These are phyloP conservation scores for Pestalotiopsis sp. DNA, from an alignment of 2,329 filamentous ascomycete species.

Conservation along the genomic window DNA sequence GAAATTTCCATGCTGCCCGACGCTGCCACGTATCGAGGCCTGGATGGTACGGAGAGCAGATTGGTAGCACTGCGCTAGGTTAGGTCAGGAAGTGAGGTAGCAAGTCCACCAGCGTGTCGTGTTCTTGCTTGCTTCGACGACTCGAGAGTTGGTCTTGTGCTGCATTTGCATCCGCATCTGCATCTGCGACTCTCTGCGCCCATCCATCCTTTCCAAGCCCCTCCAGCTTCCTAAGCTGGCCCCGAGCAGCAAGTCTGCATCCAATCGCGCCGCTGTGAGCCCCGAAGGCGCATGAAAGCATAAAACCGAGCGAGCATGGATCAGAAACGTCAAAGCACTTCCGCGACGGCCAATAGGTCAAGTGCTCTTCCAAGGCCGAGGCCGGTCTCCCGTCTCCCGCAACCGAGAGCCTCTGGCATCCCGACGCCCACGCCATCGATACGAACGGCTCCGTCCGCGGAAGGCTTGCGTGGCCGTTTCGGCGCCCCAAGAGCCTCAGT, in stretches of 20 bases:
- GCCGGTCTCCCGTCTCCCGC: slow-evolving; percentile 32
- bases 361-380: slow-evolving; percentile 31
- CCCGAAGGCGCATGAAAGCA: not conserved
- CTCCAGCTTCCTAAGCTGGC: not conserved
- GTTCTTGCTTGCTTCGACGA: not conserved
- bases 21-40: not conserved
- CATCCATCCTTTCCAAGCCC: not conserved
- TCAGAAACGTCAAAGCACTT: slow-evolving; percentile 21
- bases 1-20: not conserved
- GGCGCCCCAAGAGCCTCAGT: slow-evolving; percentile 17
- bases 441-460: slow-evolving; percentile 17
- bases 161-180: slow-evolving; percentile 1
- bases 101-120: not conserved
- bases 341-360: slow-evolving; percentile 15
- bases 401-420: slow-evolving; percentile 27
- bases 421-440: slow-evolving; percentile 15
- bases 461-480: slow-evolving; percentile 16
- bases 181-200: not conserved
- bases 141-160: not conserved
- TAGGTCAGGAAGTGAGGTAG: not conserved
- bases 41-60: not conserved
- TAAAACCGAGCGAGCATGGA: slow-evolving; percentile 21
- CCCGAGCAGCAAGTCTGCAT: not conserved
- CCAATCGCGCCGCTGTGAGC: not conserved
- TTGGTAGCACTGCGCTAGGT: slow-evolving; percentile 1